Evolutionary conservation across 129 eudicot species (phyloP), one percentile per base, ranked within the genome.

Genomic region (Flaveria trinervia): DNA sequence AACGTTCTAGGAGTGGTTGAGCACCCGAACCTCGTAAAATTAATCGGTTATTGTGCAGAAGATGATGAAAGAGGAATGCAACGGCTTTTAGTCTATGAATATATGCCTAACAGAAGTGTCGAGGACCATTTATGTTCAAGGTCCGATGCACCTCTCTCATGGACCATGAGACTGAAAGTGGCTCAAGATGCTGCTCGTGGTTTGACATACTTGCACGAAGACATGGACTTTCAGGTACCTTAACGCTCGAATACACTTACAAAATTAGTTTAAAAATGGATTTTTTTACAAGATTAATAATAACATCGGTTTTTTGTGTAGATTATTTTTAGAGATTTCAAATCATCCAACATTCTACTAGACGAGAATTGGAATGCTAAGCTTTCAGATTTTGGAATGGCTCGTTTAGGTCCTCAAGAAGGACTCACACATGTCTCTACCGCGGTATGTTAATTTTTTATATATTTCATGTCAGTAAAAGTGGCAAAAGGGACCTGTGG

Each of bases 101-200:
- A 85, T 76, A 88, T 92, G 92, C 94, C 96, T 12, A 92, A 92
- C 61, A 76, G 89, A 75, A 92, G 98, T 30, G 96, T 92, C 22
- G 98, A 90, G 78, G 94, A 92, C 65, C 98, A 90, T 83, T 78
- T 92, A 76, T 88, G 85, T 22, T 41, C 83, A 25, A 84, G 81
- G 57, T 79, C 94, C 0, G 79, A 72, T 25, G 73, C 83, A 18
- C 74, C 92, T 61, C 93, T 92, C 68, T 68, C 98, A 7, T 92
- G 98, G 98, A 74, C 81, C 45, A 85, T 80, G 92, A 85, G 98
- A 84, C 80, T 92, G 15, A 90, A 86, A 85, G 84, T 92, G 71
- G 98, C 98, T 25, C 90, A 86, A 77, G 96, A 92, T 65, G 89
- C 98, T 83, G 98, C 98, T 62, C 90, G 96, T 72, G 96, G 98